A percentile compares a stretch with the other conserved stretches of the same genome.
Conservation (phyloP, 768 basidiomycete species). For the Rhodotorula toruloides region DNA sequence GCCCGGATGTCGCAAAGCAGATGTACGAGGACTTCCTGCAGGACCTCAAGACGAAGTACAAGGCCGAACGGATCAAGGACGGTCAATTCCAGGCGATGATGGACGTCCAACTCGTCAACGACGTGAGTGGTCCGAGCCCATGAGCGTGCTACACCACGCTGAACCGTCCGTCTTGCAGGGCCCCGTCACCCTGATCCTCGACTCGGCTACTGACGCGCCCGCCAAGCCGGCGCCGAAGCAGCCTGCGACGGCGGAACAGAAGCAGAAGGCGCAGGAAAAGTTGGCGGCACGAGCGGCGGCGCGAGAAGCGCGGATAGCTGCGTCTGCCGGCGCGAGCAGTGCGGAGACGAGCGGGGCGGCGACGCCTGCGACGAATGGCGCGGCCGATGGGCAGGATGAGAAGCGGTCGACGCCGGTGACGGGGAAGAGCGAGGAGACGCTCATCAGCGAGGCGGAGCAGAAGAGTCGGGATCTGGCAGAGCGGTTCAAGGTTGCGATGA, state of each 20-base stretch:
- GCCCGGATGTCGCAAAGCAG: constrained; percentile 21
- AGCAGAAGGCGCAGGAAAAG: constrained; percentile 23
- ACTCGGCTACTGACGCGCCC: constrained; percentile 26
- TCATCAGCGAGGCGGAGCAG: constrained; percentile 3
- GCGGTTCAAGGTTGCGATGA: constrained; percentile 25
- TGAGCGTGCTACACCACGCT: not conserved
- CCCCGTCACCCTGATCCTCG: constrained; percentile 40
- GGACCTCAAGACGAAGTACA: constrained; percentile 28
- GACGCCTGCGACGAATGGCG: constrained; percentile 26
- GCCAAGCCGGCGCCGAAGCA: constrained; percentile 3
- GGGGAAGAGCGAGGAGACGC: not conserved
- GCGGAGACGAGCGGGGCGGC: constrained; percentile 45
- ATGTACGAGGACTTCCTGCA: constrained; percentile 33
- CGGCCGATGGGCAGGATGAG: constrained; percentile 39
- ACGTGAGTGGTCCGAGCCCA: constrained; percentile 16
- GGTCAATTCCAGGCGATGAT: constrained; percentile 40
- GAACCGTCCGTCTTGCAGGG: constrained; percentile 17
- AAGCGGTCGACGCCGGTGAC: not conserved
- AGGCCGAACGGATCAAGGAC: constrained; percentile 24
- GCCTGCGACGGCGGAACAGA: constrained; percentile 5
- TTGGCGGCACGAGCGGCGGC: not conserved
- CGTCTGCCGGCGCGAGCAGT: too few relatives aligned
- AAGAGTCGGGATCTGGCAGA: constrained; percentile 13
- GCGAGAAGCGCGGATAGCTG: not conserved
- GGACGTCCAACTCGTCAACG: constrained; percentile 39